A percentile compares a stretch with the other conserved stretches of the same genome.
Conservation (phyloP, 2,329 filamentous ascomycete genomes). For the Colletotrichum phormii region DNA sequence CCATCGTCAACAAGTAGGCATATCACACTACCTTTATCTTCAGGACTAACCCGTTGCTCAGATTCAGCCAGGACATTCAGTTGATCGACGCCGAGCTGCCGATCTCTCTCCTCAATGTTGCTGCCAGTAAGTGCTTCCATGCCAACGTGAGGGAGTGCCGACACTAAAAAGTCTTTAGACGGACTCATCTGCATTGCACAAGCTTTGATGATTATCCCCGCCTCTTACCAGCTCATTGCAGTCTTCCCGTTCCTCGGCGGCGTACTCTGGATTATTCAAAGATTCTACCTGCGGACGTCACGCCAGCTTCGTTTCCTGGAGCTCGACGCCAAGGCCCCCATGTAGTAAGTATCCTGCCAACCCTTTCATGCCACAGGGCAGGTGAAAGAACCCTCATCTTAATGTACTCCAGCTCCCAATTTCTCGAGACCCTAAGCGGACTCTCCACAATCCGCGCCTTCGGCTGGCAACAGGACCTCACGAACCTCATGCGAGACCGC, state of each 20-base stretch:
- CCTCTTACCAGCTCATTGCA: conserved; percentile 45
- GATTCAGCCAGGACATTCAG: conserved; percentile 43
- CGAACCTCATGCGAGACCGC: conserved; percentile 57
- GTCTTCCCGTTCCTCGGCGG: conserved; percentile 40
- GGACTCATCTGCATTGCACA: too few species aligned
- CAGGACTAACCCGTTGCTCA: too few species aligned
- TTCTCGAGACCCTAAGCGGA: conserved; percentile 60
- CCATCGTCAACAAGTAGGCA: conserved; percentile 35
- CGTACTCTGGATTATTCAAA: conserved; percentile 45
- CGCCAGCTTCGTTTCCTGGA: conserved; percentile 55
- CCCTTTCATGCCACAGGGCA: background rate
- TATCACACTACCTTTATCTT: too few species aligned
- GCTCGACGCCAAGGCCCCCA: conserved; percentile 53
- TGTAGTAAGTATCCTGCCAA: conserved; percentile 36
- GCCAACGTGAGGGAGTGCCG: background rate
- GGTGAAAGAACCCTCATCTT: conserved; percentile 37
- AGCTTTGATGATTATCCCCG: conserved; percentile 34
- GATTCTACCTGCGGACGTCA: conserved; percentile 55
- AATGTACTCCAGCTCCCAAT: conserved; percentile 41
- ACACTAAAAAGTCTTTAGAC: too few species aligned
- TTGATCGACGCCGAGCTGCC: conserved; percentile 42
- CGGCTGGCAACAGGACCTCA: conserved; percentile 59
- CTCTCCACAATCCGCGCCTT: conserved; percentile 65
- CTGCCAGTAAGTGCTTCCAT: background rate
- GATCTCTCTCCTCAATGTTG: conserved; percentile 29